Conservation (phyloP, 2,329 filamentous ascomycete genomes). For the Exophiala dermatitidis region DNA sequence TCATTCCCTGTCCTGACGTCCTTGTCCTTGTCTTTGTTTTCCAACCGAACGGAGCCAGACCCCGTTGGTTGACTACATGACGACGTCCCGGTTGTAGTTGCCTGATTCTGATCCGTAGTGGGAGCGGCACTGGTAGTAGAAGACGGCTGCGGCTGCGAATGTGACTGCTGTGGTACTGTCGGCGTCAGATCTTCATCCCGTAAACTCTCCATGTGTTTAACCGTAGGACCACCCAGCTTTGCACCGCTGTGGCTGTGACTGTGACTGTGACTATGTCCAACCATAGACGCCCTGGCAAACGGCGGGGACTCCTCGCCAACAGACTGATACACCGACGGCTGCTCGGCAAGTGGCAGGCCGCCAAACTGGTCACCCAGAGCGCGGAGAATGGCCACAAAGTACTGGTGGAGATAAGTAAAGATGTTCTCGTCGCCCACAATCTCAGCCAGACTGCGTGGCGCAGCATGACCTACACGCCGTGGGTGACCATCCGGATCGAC, state of each 20-base stretch:
- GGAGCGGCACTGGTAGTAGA: not conserved
- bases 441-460: constrained; percentile 51
- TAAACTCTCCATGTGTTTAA: constrained; percentile 12
- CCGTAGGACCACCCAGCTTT: no score
- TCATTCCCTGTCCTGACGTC: no score
- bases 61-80: no score
- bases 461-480: constrained; percentile 46
- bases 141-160: not conserved
- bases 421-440: constrained; percentile 54
- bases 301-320: constrained; percentile 14
- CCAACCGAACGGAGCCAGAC: no score
- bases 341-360: constrained; percentile 37
- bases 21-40: no score
- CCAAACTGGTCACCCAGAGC: constrained; percentile 43
- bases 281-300: constrained; percentile 8
- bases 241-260: not conserved
- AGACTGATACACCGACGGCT: constrained; percentile 38
- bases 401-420: constrained; percentile 51
- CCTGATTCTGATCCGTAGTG: not conserved
- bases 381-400: constrained; percentile 47
- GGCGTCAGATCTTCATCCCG: constrained; percentile 16
- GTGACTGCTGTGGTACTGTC: constrained; percentile 1
- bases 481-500: constrained; percentile 51
- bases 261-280: not conserved
- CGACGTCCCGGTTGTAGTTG: no score